These are phyloP conservation scores for Dispira simplex DNA, from an alignment of 192 early-diverging fungal genomes.

Conservation along the genomic window DNA sequence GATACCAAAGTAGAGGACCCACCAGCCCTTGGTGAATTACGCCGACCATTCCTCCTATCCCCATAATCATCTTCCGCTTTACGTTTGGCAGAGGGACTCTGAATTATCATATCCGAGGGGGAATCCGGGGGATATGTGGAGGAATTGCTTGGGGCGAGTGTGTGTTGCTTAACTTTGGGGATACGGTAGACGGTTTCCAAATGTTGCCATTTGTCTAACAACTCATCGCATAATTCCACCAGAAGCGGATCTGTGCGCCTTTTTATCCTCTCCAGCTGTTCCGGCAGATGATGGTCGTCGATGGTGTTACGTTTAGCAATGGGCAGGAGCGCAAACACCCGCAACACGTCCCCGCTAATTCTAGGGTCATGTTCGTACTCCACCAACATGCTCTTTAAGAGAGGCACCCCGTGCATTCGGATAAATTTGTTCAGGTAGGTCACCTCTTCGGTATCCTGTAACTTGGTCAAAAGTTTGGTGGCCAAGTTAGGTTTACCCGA, in stretches of 20 bases:
- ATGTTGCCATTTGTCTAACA: constrained; percentile 30
- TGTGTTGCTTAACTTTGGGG: constrained; percentile 22
- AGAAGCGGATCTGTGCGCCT: constrained; percentile 24
- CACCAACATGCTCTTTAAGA: constrained; percentile 60
- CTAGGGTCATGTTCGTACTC: constrained; percentile 43
- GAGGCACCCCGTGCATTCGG: constrained; percentile 47
- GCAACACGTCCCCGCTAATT: constrained; percentile 41
- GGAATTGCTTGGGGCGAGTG: not conserved
- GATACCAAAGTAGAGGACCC: not conserved
- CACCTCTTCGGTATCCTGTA: constrained; percentile 35
- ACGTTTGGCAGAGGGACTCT: not conserved
- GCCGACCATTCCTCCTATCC: not conserved
- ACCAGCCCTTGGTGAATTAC: not conserved
- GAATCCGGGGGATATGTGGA: not conserved
- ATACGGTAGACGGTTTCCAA: constrained; percentile 39
- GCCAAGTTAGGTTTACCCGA: constrained; percentile 35
- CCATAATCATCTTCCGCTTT: not conserved
- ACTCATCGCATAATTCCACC: constrained; percentile 26
- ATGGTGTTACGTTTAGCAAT: constrained; percentile 65
- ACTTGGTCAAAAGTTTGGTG: constrained; percentile 38
- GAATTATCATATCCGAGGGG: not conserved
- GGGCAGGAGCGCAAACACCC: constrained; percentile 60
- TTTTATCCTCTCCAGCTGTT: constrained; percentile 31
- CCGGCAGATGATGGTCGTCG: constrained; percentile 61
- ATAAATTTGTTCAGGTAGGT: constrained; percentile 41